Evolutionary conservation across 2,329 filamentous ascomycete species (phyloP), one percentile per base, ranked within the genome.

Genomic region (Botrytis deweyae): DNA sequence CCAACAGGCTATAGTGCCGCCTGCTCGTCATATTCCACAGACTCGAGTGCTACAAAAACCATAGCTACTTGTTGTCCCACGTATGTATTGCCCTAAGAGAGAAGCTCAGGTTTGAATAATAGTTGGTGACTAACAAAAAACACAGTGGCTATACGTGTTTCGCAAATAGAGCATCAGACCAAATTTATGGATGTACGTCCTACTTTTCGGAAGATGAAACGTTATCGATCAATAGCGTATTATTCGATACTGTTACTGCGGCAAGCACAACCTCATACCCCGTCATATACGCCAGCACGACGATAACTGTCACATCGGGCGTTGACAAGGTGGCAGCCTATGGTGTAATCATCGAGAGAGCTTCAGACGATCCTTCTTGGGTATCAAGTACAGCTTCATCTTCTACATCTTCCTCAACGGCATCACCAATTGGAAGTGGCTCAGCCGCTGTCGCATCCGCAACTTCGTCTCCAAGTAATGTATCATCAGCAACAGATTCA

Each of bases 331-430:
- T 72, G 2, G 46, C 36, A 18, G 70, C 70, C 44, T 66, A 72
- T 65, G 70, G 70, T 38, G 25, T 72, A 29, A 66, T 72, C 22
- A 58, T 72, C 55, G 36, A 67, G n/a, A 65, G 70, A 66, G 70
- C 46, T 55, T 42, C 36, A 6, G 46, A 55, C 25, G 70, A 72
- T 58, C 61, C 46, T 44, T 25, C 46, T 16, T 72, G 70, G 70
- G 52, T 40, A 25, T 38, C 70, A 67, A 44, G 46, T 16, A 55
- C 46, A 72, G 16, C 44, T 5, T 52, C 42, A 64, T 38, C 69
- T 20, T 49, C 61, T 42, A 44, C 36, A 38, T 44, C 62, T 25
- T 55, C 61, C 16, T 59, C 62, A 36, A 42, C 29, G 8, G 20
- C 70, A n/a, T 42, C 0, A n/a, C 29, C 62, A 9, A 44, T 65